Conservation (phyloP, 257 asterid species). For the Verbena officinalis region DNA sequence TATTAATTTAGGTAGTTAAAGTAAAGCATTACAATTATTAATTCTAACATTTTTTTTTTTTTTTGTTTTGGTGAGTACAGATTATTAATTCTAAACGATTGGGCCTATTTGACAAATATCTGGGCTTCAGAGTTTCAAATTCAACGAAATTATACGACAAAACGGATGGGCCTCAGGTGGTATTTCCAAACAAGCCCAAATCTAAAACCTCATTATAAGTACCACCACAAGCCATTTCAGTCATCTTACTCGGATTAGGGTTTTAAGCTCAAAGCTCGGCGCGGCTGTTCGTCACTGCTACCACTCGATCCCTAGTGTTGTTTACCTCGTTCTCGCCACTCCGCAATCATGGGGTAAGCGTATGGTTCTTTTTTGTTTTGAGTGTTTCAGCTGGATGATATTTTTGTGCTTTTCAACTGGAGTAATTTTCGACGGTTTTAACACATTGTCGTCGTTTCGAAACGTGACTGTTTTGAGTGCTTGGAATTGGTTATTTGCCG, state of each 20-base stretch:
- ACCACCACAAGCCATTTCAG: background rate
- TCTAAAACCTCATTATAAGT: background rate
- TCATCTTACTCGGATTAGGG: slow-evolving; percentile 21
- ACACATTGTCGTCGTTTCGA: background rate
- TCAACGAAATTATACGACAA: too few relatives aligned
- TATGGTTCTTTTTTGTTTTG: background rate
- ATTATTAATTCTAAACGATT: too few relatives aligned
- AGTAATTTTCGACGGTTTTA: background rate
- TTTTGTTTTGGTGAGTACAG: too few relatives aligned
- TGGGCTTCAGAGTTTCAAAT: too few relatives aligned
- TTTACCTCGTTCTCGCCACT: background rate
- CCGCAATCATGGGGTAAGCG: slow-evolving; percentile 45
- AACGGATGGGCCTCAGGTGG: background rate
- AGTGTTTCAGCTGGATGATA: too few relatives aligned
- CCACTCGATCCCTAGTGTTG: background rate
- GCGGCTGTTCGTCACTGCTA: slow-evolving; percentile 8
- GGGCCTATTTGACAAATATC: too few relatives aligned
- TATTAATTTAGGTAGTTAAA: too few relatives aligned
- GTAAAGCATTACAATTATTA: too few relatives aligned
- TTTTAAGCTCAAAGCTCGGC: slow-evolving; percentile 15
- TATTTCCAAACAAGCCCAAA: slow-evolving; percentile 15
- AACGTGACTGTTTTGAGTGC: background rate
- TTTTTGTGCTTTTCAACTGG: background rate
- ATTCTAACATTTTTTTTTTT: too few relatives aligned
- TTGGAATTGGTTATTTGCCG: background rate